Percentiles rank a stretch among this genome's conserved stretches.
Evolutionary conservation across 768 basidiomycete genomes (phyloP).

Genomic region (Suillus subaureus): DNA sequence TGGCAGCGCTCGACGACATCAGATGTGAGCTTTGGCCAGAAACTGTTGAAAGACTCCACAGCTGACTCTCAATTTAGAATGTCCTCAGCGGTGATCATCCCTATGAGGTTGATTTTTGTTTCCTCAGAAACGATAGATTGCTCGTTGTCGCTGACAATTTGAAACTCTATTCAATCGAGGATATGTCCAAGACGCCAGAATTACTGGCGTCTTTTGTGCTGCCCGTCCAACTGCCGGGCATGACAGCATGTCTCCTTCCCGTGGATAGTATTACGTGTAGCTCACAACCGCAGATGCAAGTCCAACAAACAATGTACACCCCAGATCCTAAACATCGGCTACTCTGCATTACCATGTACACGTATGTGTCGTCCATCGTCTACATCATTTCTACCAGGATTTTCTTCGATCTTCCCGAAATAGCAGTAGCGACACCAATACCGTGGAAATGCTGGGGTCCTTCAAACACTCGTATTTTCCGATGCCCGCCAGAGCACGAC

Average conservation of each 20-base stretch:
- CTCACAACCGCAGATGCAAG: background rate
- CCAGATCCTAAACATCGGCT: background rate
- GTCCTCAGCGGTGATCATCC: background rate
- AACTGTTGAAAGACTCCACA: background rate
- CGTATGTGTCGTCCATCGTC: background rate
- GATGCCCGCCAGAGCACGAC: too few species aligned
- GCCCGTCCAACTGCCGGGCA: background rate
- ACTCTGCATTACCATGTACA: background rate
- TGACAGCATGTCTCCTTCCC: background rate
- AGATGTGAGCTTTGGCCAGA: background rate
- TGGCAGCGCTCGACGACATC: background rate
- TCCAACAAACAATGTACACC: background rate
- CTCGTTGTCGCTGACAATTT: background rate
- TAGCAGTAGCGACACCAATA: background rate
- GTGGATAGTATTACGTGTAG: background rate
- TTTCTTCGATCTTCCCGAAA: background rate
- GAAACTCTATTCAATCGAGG: background rate
- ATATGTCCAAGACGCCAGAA: background rate
- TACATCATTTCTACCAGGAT: background rate
- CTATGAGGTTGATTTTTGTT: background rate
- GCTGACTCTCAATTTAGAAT: background rate
- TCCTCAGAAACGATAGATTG: background rate
- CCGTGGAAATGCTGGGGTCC: background rate
- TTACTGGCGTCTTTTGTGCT: background rate
- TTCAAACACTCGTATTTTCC: background rate